phyloP scores from a whole-genome alignment of 768 basidiomycete genomes.

The Panaeolus papilionaceus region DNA sequence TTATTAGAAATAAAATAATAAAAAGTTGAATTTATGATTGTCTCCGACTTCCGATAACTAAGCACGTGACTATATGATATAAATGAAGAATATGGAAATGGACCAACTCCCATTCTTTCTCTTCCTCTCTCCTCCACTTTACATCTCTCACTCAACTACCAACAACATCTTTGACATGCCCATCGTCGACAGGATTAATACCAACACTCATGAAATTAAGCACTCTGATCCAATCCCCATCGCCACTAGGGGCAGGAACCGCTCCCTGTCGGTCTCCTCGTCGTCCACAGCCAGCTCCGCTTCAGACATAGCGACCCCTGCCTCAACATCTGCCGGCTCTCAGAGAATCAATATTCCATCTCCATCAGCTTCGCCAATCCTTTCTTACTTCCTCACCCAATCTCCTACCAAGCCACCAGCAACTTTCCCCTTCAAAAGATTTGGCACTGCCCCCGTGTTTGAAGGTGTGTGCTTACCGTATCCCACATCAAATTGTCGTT shows the following conservation, averaged over 20 bases:
- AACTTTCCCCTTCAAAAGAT: constrained; percentile 71
- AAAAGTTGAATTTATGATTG: not conserved
- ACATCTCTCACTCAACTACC: constrained; percentile 20
- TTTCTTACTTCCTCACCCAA: constrained; percentile 71
- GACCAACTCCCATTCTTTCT: constrained; percentile 29
- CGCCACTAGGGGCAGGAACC: constrained; percentile 50
- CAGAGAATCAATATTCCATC: constrained; percentile 57
- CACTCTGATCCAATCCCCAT: constrained; percentile 76
- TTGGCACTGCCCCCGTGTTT: constrained; percentile 58
- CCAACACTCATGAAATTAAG: constrained; percentile 34
- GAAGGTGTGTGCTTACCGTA: constrained; percentile 54
- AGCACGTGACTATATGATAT: constrained; percentile 14
- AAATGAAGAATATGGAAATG: constrained; percentile 24
- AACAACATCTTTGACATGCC: constrained; percentile 34
- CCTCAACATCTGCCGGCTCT: constrained; percentile 45
- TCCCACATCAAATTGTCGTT: not conserved
- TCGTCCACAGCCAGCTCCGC: constrained; percentile 61
- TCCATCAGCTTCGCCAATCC: constrained; percentile 71
- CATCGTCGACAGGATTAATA: constrained; percentile 38
- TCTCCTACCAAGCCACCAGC: constrained; percentile 59
- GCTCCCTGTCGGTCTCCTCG: constrained; percentile 70
- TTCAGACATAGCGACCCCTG: constrained; percentile 58
- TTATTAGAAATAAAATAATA: not conserved
- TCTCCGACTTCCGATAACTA: constrained; percentile 9
- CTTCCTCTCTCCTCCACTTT: constrained; percentile 27